Evolutionary conservation across 2,329 filamentous ascomycete species (phyloP).

Genomic region (Chaetomium sp.): DNA sequence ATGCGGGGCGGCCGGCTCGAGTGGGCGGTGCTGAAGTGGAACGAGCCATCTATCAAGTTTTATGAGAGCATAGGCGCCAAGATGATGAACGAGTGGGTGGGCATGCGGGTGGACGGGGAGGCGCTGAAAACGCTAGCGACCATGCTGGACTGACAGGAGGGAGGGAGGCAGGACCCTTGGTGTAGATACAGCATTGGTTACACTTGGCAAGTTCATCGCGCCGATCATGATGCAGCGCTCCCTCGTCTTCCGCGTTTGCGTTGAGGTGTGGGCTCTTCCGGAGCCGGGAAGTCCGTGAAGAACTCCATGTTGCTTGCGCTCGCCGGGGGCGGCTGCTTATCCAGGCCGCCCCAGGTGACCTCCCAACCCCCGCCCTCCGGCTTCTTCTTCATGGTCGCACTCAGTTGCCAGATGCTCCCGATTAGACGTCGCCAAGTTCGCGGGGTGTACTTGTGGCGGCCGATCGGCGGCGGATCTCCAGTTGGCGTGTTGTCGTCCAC

Average conservation of each 20-base stretch:
- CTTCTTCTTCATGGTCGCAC: constrained; percentile 45
- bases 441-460: constrained; percentile 41
- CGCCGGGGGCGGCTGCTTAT: constrained; percentile 37
- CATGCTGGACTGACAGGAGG: constrained; percentile 41
- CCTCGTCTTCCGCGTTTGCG: constrained; percentile 18
- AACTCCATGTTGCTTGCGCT: constrained; percentile 45
- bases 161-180: background rate
- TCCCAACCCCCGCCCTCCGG: constrained; percentile 36
- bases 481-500: constrained; percentile 43
- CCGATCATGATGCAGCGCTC: no score
- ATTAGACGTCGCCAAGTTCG: constrained; percentile 55
- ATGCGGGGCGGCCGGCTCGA: constrained; percentile 77
- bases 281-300: constrained; percentile 50
- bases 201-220: background rate
- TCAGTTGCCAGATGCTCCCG: constrained; percentile 48
- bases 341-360: constrained; percentile 50
- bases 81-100: constrained; percentile 71
- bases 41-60: constrained; percentile 85
- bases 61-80: constrained; percentile 73
- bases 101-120: constrained; percentile 72
- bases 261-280: constrained; percentile 31
- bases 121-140: constrained; percentile 62
- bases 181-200: background rate
- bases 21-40: constrained; percentile 93
- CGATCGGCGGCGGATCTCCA: constrained; percentile 39